phyloP scores from a whole-genome alignment of 306 rosid genomes.

The Vigna angularis region DNA sequence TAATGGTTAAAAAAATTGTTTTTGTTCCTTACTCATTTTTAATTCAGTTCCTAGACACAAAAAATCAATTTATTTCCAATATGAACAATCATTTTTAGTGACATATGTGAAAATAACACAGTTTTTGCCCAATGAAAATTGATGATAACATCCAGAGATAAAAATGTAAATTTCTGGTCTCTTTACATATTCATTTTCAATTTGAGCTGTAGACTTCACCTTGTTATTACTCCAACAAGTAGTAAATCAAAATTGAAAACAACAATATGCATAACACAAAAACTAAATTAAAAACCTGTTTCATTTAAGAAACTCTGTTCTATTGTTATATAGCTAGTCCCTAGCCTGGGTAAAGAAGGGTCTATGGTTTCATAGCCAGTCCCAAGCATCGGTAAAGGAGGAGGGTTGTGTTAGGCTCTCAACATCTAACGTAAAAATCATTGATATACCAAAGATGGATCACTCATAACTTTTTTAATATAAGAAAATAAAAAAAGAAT shows the following conservation, averaged over 20 bases:
- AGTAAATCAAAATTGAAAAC: constrained; percentile 24
- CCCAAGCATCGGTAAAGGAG: not conserved
- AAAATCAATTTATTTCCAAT: not conserved
- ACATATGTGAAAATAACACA: not conserved
- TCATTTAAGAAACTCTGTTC: not conserved
- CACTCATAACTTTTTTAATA: not conserved
- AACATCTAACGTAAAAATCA: not conserved
- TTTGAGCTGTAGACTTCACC: not conserved
- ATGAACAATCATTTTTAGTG: constrained; percentile 8
- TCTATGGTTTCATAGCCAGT: not conserved
- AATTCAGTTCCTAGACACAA: constrained; percentile 3
- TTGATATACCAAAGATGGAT: not conserved
- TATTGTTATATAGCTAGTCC: not conserved
- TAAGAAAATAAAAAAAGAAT: constrained; percentile 24
- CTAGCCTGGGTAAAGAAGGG: not conserved
- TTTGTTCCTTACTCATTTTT: not conserved
- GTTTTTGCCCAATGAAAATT: not conserved
- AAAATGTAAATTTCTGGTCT: not conserved
- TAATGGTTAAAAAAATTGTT: constrained; percentile 5
- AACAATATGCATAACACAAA: not conserved
- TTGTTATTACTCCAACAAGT: not conserved
- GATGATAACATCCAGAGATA: not conserved
- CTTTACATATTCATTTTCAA: not conserved
- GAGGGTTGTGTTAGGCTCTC: not conserved
- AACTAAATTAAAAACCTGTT: not conserved